Evolutionary conservation across 2,329 filamentous ascomycete genomes (phyloP), one percentile per base, ranked within the genome.

Genomic region (Dendryphion nanum): DNA sequence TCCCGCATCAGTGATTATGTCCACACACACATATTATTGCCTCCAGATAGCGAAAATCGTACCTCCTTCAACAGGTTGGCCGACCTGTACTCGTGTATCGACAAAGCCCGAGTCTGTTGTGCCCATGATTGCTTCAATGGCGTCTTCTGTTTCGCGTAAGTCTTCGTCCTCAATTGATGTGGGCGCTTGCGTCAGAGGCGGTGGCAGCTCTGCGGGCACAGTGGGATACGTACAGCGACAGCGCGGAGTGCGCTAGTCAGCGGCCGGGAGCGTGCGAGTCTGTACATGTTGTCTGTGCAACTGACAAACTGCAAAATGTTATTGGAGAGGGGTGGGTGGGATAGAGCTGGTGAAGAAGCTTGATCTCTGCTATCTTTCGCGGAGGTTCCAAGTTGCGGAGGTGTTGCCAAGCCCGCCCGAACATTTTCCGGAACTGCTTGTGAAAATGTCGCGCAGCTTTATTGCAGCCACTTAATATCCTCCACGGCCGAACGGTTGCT

Each of bases 41-140:
- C n/a, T n/a, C n/a, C n/a, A n/a, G n/a, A n/a, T n/a, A n/a, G n/a
- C n/a, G n/a, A n/a, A 12, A 21, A 20, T 36, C 32, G 67, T 72
- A 82, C 79, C 57, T 71, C 73, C 63, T 82, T 87, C 63, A 98
- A 80, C 56, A 98, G 83, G 69, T 90, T 87, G 59, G 89, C 89
- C 59, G 93, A 96, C 64, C 91, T 85, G 76, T 96, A 97, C 77
- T 98, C 93, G 78, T 98, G 93, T 64, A 98, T 95, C 66, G 89
- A 93, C 66, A 98, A 81, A 64, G 86, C 83, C 76, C 93, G 82
- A 72, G 79, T 81, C 74, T 96, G 90, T 72, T 93, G 85, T 63
- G 79, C 56, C 73, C 78, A 60, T 79, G 74, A 69, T 57, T 67
- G 72, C 59, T 71, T 73, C 50, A 77, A 56, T 42, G 77, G 72